A percentile compares a stretch with the other conserved stretches of the same genome.
phyloP scores from a whole-genome alignment of 2,329 filamentous ascomycete genomes.

The Epichloe gansuensis region DNA sequence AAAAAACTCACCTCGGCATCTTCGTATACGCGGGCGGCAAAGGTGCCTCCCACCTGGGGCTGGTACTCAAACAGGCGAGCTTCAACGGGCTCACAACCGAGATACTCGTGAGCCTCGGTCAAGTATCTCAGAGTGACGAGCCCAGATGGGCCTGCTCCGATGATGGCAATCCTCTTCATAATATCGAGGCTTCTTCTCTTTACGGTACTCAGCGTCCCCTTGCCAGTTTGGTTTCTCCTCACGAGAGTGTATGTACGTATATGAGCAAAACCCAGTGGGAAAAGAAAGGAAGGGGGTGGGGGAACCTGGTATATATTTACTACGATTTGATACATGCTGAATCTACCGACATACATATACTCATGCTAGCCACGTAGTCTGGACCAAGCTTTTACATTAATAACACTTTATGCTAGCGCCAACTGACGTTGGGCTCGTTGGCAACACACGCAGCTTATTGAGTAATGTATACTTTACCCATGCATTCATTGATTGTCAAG shows the following conservation, averaged over 20 bases:
- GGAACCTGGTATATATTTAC: too few species aligned
- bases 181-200: constrained; percentile 5
- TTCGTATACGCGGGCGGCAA: constrained; percentile 30
- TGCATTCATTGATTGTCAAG: not conserved
- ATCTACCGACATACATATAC: too few species aligned
- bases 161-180: constrained; percentile 19
- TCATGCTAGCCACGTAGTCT: too few species aligned
- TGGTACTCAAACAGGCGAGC: constrained; percentile 29
- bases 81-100: constrained; percentile 22
- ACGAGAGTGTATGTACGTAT: too few species aligned
- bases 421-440: not conserved
- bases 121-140: constrained; percentile 26
- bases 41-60: constrained; percentile 28
- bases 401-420: not conserved
- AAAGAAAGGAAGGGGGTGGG: too few species aligned
- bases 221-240: too few species aligned
- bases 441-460: too few species aligned
- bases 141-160: constrained; percentile 26
- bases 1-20: constrained; percentile 23
- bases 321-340: too few species aligned
- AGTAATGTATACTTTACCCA: too few species aligned
- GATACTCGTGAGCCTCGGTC: constrained; percentile 18
- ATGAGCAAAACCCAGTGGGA: too few species aligned
- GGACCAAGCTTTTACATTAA: not conserved
- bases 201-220: too few species aligned